phyloP scores from a whole-genome alignment of 371 early-diverging fungal genomes.

The Funneliformis caledonium region DNA sequence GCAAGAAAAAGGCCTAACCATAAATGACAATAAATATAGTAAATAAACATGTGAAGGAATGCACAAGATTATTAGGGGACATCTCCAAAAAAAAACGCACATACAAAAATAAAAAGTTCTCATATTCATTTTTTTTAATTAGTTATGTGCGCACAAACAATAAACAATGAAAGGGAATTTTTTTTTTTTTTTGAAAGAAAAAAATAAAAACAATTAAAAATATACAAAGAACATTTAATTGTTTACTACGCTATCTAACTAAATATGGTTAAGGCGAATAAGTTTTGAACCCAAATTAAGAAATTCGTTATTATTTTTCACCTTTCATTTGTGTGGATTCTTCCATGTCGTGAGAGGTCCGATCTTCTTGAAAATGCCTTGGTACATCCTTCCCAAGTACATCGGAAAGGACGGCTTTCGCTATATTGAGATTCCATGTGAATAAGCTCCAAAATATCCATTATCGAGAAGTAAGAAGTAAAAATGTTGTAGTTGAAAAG shows the following conservation, averaged over 20 bases:
- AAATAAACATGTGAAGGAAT: conserved; percentile 24
- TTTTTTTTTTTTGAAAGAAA: conserved; percentile 2
- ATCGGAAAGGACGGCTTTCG: conserved; percentile 62
- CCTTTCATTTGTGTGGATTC: conserved; percentile 79
- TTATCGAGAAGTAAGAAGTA: conserved; percentile 38
- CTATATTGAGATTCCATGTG: conserved; percentile 54
- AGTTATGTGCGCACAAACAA: background rate
- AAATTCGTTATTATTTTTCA: conserved; percentile 22
- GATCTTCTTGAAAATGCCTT: conserved; percentile 79
- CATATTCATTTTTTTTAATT: no score
- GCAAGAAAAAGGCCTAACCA: conserved; percentile 65
- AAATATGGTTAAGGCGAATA: background rate
- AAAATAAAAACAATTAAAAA: background rate
- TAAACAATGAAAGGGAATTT: background rate
- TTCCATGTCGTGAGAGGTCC: conserved; percentile 72
- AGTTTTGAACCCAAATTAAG: background rate
- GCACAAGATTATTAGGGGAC: background rate
- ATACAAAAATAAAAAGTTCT: background rate
- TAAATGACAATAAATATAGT: conserved; percentile 2
- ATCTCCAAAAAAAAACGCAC: no score
- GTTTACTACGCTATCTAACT: background rate
- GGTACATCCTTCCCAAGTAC: conserved; percentile 66
- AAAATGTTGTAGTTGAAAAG: background rate
- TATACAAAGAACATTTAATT: background rate
- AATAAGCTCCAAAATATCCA: conserved; percentile 71